Percentiles rank a stretch among this genome's conserved stretches.
phyloP scores from a whole-genome alignment of 1,139 yeast genomes.

The Pichia cactophila region DNA sequence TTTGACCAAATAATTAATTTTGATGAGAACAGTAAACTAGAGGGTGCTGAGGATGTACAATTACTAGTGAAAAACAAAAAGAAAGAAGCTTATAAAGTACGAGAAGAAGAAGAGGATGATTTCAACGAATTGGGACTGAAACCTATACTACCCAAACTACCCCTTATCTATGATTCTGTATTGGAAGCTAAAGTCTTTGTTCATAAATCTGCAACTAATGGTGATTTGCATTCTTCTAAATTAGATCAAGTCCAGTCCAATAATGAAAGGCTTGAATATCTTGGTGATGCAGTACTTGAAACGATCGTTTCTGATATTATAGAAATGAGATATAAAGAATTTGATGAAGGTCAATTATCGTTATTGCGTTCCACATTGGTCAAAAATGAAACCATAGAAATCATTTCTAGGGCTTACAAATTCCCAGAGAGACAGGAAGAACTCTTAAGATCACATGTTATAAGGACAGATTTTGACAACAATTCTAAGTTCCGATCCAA shows the following conservation, averaged over 20 bases:
- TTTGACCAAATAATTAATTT: constrained; percentile 28
- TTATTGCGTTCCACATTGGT: constrained; percentile 63
- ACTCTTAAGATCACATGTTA: constrained; percentile 8
- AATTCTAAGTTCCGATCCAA: constrained; percentile 3
- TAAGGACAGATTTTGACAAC: constrained; percentile 8
- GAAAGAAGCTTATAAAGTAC: neutral
- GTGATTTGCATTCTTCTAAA: constrained; percentile 47
- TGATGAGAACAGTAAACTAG: constrained; percentile 22
- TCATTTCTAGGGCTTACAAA: constrained; percentile 66
- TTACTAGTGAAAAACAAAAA: constrained; percentile 12
- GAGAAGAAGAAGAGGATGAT: neutral
- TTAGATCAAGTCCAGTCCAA: constrained; percentile 56
- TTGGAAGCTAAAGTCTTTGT: constrained; percentile 68
- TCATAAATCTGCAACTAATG: constrained; percentile 67
- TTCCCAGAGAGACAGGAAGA: constrained; percentile 35
- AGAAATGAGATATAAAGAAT: constrained; percentile 57
- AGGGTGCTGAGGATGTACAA: constrained; percentile 14
- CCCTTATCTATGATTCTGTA: constrained; percentile 52
- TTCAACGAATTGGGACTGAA: constrained; percentile 26
- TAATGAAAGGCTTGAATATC: constrained; percentile 86
- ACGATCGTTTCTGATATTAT: constrained; percentile 63
- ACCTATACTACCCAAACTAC: constrained; percentile 48
- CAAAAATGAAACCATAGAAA: constrained; percentile 63
- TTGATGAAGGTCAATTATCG: constrained; percentile 78
- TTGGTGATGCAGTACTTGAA: constrained; percentile 87